These are phyloP conservation scores for Aciculoconidium aculeatum DNA, from an alignment of 805 yeast genomes.

Conservation along the genomic window DNA sequence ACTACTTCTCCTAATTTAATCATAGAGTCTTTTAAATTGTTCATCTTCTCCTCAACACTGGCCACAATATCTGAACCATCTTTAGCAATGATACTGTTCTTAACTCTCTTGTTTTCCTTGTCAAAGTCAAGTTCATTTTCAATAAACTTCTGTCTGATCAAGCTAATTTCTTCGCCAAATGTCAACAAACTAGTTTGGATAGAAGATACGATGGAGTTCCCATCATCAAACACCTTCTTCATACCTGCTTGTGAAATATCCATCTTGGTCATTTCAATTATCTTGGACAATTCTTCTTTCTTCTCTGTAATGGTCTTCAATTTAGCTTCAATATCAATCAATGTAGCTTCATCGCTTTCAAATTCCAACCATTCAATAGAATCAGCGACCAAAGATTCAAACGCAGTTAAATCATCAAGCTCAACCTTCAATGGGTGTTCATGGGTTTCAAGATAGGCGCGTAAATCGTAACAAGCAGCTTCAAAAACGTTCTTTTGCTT, in stretches of 20 bases:
- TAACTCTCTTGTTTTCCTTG: conserved; percentile 43
- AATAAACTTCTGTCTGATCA: conserved; percentile 38
- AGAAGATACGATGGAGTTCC: conserved; percentile 33
- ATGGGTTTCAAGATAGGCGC: conserved; percentile 53
- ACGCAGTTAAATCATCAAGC: conserved; percentile 32
- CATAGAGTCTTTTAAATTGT: conserved; percentile 21
- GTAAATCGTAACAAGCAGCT: conserved; percentile 61
- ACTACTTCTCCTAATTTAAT: conserved; percentile 21
- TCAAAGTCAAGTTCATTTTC: conserved; percentile 46
- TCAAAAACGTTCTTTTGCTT: conserved; percentile 67
- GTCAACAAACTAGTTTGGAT: conserved; percentile 41
- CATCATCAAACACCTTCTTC: conserved; percentile 36
- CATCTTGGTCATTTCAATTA: conserved; percentile 36
- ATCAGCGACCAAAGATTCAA: conserved; percentile 33
- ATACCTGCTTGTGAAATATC: conserved; percentile 46
- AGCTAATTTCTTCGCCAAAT: conserved; percentile 41
- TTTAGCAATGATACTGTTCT: conserved; percentile 11
- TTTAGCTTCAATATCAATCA: conserved; percentile 23
- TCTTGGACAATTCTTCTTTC: conserved; percentile 23
- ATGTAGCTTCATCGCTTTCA: conserved; percentile 50
- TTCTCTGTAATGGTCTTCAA: conserved; percentile 14
- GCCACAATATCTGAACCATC: conserved; percentile 19
- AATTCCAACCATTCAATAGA: conserved; percentile 75
- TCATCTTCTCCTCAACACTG: conserved; percentile 22
- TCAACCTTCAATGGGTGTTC: conserved; percentile 33